A percentile compares a stretch with the other conserved stretches of the same genome.
phyloP scores from a whole-genome alignment of 2,329 filamentous ascomycete species.

The Phaeosphaeriaceae sp. region DNA sequence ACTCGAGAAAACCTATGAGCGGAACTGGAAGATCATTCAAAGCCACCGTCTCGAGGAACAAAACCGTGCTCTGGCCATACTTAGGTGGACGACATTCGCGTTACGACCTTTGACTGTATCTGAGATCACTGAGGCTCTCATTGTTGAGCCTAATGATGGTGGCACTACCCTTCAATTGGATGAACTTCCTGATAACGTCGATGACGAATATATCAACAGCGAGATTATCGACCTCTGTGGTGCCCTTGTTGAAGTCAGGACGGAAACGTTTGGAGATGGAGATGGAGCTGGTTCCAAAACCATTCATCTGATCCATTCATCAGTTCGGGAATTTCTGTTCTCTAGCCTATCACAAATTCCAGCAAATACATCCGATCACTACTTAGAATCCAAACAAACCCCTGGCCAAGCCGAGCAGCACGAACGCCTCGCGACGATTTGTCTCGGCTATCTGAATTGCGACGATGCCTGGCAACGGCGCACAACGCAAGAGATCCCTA shows the following conservation, averaged over 20 bases:
- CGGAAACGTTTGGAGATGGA: not conserved
- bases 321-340: slow-evolving; percentile 15
- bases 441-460: slow-evolving; percentile 7
- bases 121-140: slow-evolving; percentile 30
- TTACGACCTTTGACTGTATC: slow-evolving; percentile 21
- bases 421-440: slow-evolving; percentile 6
- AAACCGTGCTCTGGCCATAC: slow-evolving; percentile 31
- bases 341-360: slow-evolving; percentile 1
- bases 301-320: slow-evolving; percentile 14
- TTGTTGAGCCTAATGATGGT: slow-evolving; percentile 22
- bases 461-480: slow-evolving; percentile 4
- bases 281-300: slow-evolving; percentile 1
- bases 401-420: slow-evolving; percentile 7
- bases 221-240: slow-evolving; percentile 39
- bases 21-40: slow-evolving; percentile 35
- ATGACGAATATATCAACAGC: slow-evolving; percentile 38
- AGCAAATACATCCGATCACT: not conserved
- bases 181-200: slow-evolving; percentile 30
- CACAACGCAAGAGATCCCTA: not conserved
- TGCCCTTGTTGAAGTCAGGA: slow-evolving; percentile 34
- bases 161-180: slow-evolving; percentile 14
- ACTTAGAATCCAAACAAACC: not conserved
- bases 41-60: slow-evolving; percentile 16
- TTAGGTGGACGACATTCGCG: slow-evolving; percentile 41
- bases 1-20: slow-evolving; percentile 39